Evolutionary conservation across 192 early-diverging fungal genomes (phyloP), one percentile per base, ranked within the genome.

Genomic region (Blastocladiella britannica): DNA sequence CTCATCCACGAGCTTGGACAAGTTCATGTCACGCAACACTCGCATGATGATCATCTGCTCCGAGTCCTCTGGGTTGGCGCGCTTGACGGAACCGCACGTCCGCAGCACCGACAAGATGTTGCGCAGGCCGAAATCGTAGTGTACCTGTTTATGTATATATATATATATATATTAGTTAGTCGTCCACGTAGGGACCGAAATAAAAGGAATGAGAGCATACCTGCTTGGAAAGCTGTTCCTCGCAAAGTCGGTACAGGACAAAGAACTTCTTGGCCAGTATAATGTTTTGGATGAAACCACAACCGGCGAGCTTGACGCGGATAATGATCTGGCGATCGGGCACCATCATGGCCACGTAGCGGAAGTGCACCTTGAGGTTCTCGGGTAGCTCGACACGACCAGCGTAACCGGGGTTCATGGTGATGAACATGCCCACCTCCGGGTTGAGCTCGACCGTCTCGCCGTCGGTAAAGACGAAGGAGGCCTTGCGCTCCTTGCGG

Each of bases 401-500:
- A 26, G 92, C 91, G 71, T 99, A 99, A 25, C 93, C 94, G 24
- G 94, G 94, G 68, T 97, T 97, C 91, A 96, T 96, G 30, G 94
- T 96, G 60, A 96, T 93, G 66, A 96, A 93, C 58, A 93, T 86
- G 55, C 93, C 96, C 5, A 94, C 97, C 60, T 89, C 81, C 12
- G 75, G 70, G 64, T 91, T 84, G 26, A 99, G 84, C 15, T 65
- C 75, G 26, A 97, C 80, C 51, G 72, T 78, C 70, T 94, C 89
- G 62, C 81, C 85, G n/a, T 99, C 96, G 51, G 97, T 86, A 63
- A 93, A 92, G 30, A 65, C 64, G 25, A 51, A 54, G 43, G 23
- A 30, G 29, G 30, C 51, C 15, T 28, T 26, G 0, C 51, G 43
- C 29, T 59, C 52, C 29, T 52, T 59, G 25, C 82, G 83, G 26